Conservation (phyloP, 129 eudicot genomes). For the Artemisia tridentata region DNA sequence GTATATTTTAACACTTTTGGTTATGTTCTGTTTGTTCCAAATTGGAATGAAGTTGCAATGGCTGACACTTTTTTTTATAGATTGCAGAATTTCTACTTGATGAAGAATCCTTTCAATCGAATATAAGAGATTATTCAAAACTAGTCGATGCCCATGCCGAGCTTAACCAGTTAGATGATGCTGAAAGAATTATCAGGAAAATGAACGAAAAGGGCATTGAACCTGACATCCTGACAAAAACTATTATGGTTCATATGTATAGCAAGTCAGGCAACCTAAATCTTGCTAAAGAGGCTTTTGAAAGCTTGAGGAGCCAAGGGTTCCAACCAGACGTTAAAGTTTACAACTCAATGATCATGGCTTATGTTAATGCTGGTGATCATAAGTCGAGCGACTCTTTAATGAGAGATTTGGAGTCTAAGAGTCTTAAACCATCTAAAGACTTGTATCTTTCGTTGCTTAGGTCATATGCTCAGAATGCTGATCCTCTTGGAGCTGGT, state of each 20-base stretch:
- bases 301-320: conserved; percentile 53
- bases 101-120: conserved; percentile 73
- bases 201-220: conserved; percentile 69
- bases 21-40: no score
- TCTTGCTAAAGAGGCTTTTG: conserved; percentile 55
- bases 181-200: conserved; percentile 62
- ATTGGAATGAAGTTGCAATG: no score
- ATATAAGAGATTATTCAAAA: conserved; percentile 66
- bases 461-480: conserved; percentile 48
- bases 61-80: no score
- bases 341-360: conserved; percentile 74
- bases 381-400: conserved; percentile 41
- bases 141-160: conserved; percentile 60
- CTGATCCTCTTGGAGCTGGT: conserved; percentile 43
- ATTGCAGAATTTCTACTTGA: conserved; percentile 49
- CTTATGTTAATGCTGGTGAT: conserved; percentile 52
- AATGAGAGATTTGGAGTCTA: conserved; percentile 49
- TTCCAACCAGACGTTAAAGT: conserved; percentile 61
- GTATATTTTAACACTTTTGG: no score
- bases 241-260: conserved; percentile 61
- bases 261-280: conserved; percentile 63
- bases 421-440: conserved; percentile 51
- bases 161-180: conserved; percentile 51
- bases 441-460: conserved; percentile 58
- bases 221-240: conserved; percentile 48